Conservation (phyloP, 768 basidiomycete species). For the Suillus spraguei region DNA sequence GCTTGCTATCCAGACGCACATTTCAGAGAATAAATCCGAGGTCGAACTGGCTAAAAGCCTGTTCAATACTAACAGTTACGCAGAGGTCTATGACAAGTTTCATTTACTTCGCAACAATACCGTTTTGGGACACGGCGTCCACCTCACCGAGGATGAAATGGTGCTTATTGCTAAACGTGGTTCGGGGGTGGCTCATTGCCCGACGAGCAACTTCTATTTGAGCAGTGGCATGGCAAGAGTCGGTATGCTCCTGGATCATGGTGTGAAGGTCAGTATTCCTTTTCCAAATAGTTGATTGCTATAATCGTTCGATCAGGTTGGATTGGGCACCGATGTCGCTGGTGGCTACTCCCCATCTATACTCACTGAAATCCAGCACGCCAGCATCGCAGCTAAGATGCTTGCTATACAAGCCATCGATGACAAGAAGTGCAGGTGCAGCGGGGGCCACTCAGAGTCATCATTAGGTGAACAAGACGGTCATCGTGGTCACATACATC, state of each 20-base stretch:
- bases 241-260: conserved; percentile 76
- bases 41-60: conserved; percentile 62
- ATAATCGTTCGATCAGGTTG: conserved; percentile 58
- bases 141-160: conserved; percentile 74
- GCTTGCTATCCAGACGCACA: conserved; percentile 89
- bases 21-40: conserved; percentile 83
- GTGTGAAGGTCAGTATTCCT: conserved; percentile 69
- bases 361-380: conserved; percentile 70
- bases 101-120: conserved; percentile 80
- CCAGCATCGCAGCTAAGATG: conserved; percentile 82
- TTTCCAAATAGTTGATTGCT: conserved; percentile 8
- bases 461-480: conserved; percentile 8
- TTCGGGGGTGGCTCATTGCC: conserved; percentile 90
- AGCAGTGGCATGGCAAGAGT: conserved; percentile 84
- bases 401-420: conserved; percentile 49
- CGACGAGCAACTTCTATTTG: conserved; percentile 91
- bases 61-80: conserved; percentile 74
- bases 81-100: conserved; percentile 79
- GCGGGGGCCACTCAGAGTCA: background rate
- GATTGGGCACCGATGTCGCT: conserved; percentile 91
- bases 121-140: conserved; percentile 86
- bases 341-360: conserved; percentile 88
- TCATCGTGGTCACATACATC: conserved; percentile 8
- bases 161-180: conserved; percentile 62
- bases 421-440: conserved; percentile 10